phyloP scores from a whole-genome alignment of 345 rosid genomes.

The Hibiscus syriacus region DNA sequence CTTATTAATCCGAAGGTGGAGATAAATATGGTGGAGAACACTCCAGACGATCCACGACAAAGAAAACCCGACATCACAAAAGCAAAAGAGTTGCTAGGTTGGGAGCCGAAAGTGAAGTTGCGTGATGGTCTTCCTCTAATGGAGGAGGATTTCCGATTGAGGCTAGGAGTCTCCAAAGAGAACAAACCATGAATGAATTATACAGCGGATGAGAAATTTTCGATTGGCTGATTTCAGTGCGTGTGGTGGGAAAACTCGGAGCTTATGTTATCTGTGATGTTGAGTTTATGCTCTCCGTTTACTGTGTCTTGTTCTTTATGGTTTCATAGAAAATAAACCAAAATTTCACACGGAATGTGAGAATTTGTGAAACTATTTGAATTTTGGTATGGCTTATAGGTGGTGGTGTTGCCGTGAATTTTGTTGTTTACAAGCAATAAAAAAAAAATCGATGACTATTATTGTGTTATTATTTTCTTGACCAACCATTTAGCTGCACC shows the following conservation, averaged over 20 bases:
- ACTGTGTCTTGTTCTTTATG: neutral
- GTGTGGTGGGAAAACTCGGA: neutral
- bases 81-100: conserved; percentile 76
- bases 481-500: neutral
- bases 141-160: conserved; percentile 80
- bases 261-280: neutral
- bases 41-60: conserved; percentile 88
- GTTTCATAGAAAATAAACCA: neutral
- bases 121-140: conserved; percentile 81
- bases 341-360: neutral
- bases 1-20: conserved; percentile 68
- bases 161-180: conserved; percentile 56
- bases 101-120: conserved; percentile 88
- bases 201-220: neutral
- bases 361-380: neutral
- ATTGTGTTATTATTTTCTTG: neutral
- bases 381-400: neutral
- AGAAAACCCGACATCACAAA: conserved; percentile 85
- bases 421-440: neutral
- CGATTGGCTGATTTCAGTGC: neutral
- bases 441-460: neutral
- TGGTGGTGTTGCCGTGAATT: neutral
- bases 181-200: neutral
- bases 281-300: neutral
- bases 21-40: conserved; percentile 83